Base-by-base conservation (phyloP, 192 early-diverging fungal genomes). In the Lobosporangium transversale region DNA sequence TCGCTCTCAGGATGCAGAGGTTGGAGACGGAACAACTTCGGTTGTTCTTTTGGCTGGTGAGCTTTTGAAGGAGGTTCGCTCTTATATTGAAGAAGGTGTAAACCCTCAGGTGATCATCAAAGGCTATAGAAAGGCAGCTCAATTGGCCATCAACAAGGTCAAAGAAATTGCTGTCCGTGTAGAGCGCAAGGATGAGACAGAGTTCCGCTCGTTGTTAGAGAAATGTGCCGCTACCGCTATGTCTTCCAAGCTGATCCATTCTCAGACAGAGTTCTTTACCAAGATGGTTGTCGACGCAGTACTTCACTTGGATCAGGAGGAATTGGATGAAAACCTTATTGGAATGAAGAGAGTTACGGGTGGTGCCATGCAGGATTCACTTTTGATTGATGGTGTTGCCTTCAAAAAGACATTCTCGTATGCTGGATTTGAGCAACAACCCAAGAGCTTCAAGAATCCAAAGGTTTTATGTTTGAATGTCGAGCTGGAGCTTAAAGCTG, bases 331-430 rank as follows among this genome's bases (percentile, higher is more conserved):
- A 84, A 88, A 86, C 64, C 86, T 99, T 89, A 99, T 99, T 76
- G 97, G 97, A 45, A 93, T 99, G 79, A 99, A 99, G 86, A 96
- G 94, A 87, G 90, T 98, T 40, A 89, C 96, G 35, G 97, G 97
- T 71, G 97, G 97, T 51, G 97, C 93, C 27, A 96, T 99, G 95
- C 94, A 82, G 87, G 97, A 99, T 70, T 98, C 96, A n/a, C 55
- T 96, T 27, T 85, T 97, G 64, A 81, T 99, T 42, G 89, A 96
- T 57, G 97, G 97, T 70, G 97, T 99, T 54, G 97, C 97, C 15
- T 99, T 99, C 86, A 99, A 99, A 79, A 99, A 99, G 87, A 97
- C 96, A 15, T 99, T 99, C 80, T 93, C 95, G 23, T 98, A 99
- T 80, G 97, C 97, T 33, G 97, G 97, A 58, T 99, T 99, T 66